A percentile compares a stretch with the other conserved stretches of the same genome.
phyloP scores from a whole-genome alignment of 2,329 filamentous ascomycete genomes.

The Neoscytalidium dimidiatum region DNA sequence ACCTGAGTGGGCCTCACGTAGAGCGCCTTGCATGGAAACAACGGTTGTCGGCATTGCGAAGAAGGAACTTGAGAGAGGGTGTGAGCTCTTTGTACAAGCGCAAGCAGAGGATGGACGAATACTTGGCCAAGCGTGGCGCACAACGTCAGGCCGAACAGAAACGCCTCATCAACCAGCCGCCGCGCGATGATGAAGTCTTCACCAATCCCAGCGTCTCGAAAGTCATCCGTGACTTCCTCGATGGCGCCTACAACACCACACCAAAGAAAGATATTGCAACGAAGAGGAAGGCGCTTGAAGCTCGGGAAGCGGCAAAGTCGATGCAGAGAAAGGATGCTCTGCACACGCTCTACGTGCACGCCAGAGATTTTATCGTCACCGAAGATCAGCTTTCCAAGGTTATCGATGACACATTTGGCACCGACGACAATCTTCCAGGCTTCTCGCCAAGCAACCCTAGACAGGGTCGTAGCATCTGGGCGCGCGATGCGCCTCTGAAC shows the following conservation, averaged over 20 bases:
- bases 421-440: conserved; percentile 51
- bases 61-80: conserved; percentile 71
- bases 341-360: conserved; percentile 87
- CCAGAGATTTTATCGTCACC: conserved; percentile 80
- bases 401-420: conserved; percentile 76
- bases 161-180: conserved; percentile 61
- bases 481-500: conserved; percentile 33
- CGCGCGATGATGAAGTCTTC: conserved; percentile 74
- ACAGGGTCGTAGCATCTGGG: conserved; percentile 35
- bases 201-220: conserved; percentile 65
- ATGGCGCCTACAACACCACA: conserved; percentile 26
- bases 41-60: conserved; percentile 70
- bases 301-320: conserved; percentile 53
- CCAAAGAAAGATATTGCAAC: not conserved
- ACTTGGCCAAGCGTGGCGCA: conserved; percentile 27
- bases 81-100: conserved; percentile 65
- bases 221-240: conserved; percentile 29
- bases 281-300: conserved; percentile 30
- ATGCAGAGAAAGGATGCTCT: conserved; percentile 69
- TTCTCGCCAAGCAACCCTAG: conserved; percentile 31
- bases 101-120: conserved; percentile 30
- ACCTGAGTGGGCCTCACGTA: conserved; percentile 41
- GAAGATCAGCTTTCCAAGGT: conserved; percentile 73
- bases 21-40: conserved; percentile 67
- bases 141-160: conserved; percentile 49